Evolutionary conservation across 345 rosid genomes (phyloP).

Genomic region (Pelargonium nanum): DNA sequence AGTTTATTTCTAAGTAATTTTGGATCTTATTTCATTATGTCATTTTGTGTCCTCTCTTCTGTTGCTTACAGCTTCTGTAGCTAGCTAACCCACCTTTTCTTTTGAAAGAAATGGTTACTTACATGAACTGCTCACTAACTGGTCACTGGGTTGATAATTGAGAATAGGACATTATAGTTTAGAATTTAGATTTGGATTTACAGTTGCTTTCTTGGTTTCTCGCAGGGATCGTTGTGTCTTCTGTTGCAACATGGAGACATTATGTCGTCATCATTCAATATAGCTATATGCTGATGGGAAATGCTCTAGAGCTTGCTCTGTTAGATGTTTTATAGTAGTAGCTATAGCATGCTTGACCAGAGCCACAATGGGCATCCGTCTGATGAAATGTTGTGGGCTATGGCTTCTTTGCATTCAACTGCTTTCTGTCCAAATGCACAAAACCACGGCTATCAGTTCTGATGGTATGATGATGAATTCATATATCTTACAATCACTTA

Average conservation of each 20-base stretch:
- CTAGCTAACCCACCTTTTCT: neutral
- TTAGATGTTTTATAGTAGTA: constrained; percentile 66
- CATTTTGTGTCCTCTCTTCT: neutral
- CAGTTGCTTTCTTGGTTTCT: constrained; percentile 11
- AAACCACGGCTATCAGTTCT: constrained; percentile 37
- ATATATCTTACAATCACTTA: neutral
- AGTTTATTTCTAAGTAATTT: neutral
- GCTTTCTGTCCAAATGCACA: constrained; percentile 21
- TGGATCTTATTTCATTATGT: neutral
- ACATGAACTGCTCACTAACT: too few species aligned
- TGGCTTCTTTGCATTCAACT: constrained; percentile 34
- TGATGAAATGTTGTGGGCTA: constrained; percentile 22
- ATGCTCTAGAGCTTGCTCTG: constrained; percentile 30
- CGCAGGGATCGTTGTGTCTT: constrained; percentile 13
- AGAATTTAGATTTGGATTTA: neutral
- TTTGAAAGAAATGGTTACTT: too few species aligned
- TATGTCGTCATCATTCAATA: constrained; percentile 3
- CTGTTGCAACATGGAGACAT: too few species aligned
- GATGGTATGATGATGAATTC: constrained; percentile 44
- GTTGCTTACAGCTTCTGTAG: too few species aligned
- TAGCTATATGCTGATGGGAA: constrained; percentile 38
- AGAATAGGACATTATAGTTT: too few species aligned
- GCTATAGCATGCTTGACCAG: constrained; percentile 47
- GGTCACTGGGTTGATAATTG: too few species aligned
- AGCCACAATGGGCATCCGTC: constrained; percentile 68